A percentile compares a stretch with the other conserved stretches of the same genome.
These are phyloP conservation scores for Cladophialophora yegresii DNA, from an alignment of 2,329 filamentous ascomycete genomes.

Conservation along the genomic window DNA sequence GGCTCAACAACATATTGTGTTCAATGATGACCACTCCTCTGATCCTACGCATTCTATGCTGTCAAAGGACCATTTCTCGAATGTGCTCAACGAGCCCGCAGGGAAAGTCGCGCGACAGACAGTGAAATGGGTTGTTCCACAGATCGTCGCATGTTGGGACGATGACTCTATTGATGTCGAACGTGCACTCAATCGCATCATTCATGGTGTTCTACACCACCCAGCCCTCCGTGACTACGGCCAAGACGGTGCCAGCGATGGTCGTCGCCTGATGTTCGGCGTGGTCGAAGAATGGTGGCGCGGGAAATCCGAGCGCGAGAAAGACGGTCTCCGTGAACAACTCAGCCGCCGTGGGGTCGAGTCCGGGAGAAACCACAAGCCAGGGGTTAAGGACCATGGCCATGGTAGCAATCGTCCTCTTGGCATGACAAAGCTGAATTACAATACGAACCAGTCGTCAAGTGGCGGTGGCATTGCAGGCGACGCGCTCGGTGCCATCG, in stretches of 20 bases:
- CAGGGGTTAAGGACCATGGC: conserved; percentile 78
- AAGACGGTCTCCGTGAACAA: conserved; percentile 69
- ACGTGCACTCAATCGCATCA: conserved; percentile 71
- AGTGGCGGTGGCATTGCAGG: conserved; percentile 35
- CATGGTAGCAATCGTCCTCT: conserved; percentile 83
- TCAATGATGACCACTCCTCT: conserved; percentile 71
- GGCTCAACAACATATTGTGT: conserved; percentile 83
- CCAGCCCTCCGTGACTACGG: conserved; percentile 74
- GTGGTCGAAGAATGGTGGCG: conserved; percentile 83
- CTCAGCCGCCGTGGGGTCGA: conserved; percentile 77
- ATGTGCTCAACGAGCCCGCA: conserved; percentile 84
- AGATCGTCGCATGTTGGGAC: conserved; percentile 86
- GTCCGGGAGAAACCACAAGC: conserved; percentile 79
- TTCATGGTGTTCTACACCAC: conserved; percentile 82
- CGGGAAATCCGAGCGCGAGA: conserved; percentile 62
- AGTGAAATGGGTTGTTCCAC: conserved; percentile 82
- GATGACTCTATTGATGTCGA: conserved; percentile 70
- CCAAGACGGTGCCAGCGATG: conserved; percentile 69
- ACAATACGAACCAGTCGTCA: conserved; percentile 35
- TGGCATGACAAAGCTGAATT: conserved; percentile 60
- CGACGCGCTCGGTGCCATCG: conserved; percentile 40
- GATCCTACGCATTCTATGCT: conserved; percentile 95
- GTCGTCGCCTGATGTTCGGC: conserved; percentile 75
- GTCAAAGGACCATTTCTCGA: conserved; percentile 93
- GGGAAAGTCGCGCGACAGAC: conserved; percentile 78